Evolutionary conservation across 2,329 filamentous ascomycete genomes (phyloP).

Genomic region (Chaetomium globosum): DNA sequence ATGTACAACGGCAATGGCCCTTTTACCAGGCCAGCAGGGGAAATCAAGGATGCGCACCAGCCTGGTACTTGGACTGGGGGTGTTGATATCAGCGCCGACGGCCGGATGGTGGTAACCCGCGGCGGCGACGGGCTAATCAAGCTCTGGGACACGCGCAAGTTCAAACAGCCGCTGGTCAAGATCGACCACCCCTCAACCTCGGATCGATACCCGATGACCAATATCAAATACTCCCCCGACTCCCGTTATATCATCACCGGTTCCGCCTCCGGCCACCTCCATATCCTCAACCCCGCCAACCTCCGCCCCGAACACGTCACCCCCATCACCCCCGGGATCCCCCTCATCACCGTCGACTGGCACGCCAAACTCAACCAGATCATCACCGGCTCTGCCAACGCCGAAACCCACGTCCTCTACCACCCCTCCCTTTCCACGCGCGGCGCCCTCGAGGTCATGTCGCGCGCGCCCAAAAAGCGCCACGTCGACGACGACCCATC

Average conservation of each 20-base stretch:
- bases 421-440: constrained; percentile 78
- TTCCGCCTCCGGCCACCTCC: constrained; percentile 79
- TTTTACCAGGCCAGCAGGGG: constrained; percentile 76
- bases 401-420: constrained; percentile 87
- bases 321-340: constrained; percentile 80
- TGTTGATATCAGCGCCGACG: constrained; percentile 86
- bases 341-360: constrained; percentile 85
- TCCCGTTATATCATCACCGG: constrained; percentile 85
- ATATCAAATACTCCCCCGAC: constrained; percentile 86
- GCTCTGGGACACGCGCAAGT: constrained; percentile 94
- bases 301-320: constrained; percentile 82
- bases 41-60: constrained; percentile 81
- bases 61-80: constrained; percentile 88
- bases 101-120: constrained; percentile 84
- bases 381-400: constrained; percentile 87
- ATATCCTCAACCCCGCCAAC: constrained; percentile 92
- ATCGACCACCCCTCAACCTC: constrained; percentile 80
- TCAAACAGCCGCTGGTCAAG: constrained; percentile 84
- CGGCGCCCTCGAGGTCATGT: constrained; percentile 88
- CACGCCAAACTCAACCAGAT: constrained; percentile 96
- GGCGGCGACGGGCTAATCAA: constrained; percentile 93
- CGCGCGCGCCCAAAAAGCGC: constrained; percentile 87
- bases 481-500: constrained; percentile 92
- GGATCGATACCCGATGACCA: constrained; percentile 78
- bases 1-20: constrained; percentile 93